These are phyloP conservation scores for Quercus lobata DNA, from an alignment of 331 rosid genomes.

Conservation along the genomic window DNA sequence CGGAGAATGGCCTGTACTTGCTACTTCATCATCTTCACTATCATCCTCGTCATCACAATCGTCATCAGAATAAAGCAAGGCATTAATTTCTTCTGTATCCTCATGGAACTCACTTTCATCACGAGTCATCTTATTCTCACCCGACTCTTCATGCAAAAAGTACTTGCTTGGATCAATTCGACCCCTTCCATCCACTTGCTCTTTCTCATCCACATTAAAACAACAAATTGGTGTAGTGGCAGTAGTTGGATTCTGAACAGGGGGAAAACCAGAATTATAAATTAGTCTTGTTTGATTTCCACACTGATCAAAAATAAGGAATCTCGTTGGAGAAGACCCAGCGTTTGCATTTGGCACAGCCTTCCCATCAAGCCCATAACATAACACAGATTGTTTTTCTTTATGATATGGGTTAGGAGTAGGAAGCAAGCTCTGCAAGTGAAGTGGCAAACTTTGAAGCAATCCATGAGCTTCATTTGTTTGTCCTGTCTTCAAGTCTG, in stretches of 20 bases:
- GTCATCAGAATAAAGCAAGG: constrained; percentile 77
- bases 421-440: constrained; percentile 16
- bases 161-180: constrained; percentile 9
- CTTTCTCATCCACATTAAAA: constrained; percentile 9
- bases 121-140: constrained; percentile 14
- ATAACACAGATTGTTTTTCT: constrained; percentile 3
- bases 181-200: not conserved
- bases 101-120: constrained; percentile 83
- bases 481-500: constrained; percentile 14
- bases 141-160: constrained; percentile 6
- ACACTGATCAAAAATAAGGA: constrained; percentile 64
- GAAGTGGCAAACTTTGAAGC: constrained; percentile 16
- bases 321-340: constrained; percentile 49
- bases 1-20: constrained; percentile 74
- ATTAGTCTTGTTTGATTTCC: constrained; percentile 60
- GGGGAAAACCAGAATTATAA: constrained; percentile 28
- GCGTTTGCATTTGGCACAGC: constrained; percentile 19
- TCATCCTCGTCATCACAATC: constrained; percentile 17
- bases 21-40: constrained; percentile 63
- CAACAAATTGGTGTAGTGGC: not conserved
- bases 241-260: constrained; percentile 17
- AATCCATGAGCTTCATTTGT: constrained; percentile 19
- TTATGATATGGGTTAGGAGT: constrained; percentile 1
- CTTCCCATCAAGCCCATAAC: constrained; percentile 12
- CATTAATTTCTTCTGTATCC: constrained; percentile 86